A percentile compares a stretch with the other conserved stretches of the same genome.
These are phyloP conservation scores for Teunomyces pallodes DNA, from an alignment of 805 yeast species.

Conservation along the genomic window DNA sequence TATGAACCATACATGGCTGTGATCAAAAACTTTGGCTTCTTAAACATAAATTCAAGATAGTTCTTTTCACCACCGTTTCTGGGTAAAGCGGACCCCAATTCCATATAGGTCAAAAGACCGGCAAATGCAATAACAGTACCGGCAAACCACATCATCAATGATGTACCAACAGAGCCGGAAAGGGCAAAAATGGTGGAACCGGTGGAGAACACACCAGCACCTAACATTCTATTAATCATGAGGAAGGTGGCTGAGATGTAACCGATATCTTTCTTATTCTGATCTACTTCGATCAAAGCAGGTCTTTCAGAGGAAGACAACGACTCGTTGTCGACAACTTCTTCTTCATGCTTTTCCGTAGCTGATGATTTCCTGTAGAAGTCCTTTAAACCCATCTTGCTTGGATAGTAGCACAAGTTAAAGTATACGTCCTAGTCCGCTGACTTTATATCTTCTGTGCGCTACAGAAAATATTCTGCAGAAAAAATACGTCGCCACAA, in stretches of 20 bases:
- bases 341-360: conserved; percentile 1
- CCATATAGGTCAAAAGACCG: conserved; percentile 67
- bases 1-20: conserved; percentile 65
- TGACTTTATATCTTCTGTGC: background rate
- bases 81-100: conserved; percentile 72
- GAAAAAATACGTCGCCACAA: conserved; percentile 5
- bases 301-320: conserved; percentile 14
- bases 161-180: conserved; percentile 69
- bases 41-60: conserved; percentile 69
- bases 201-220: conserved; percentile 71
- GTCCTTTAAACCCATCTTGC: conserved; percentile 10
- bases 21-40: conserved; percentile 65
- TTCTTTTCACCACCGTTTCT: conserved; percentile 87
- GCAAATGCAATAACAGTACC: conserved; percentile 66
- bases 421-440: background rate
- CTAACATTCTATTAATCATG: conserved; percentile 67
- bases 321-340: conserved; percentile 1
- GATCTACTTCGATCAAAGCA: conserved; percentile 38
- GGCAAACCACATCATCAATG: conserved; percentile 70
- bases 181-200: conserved; percentile 59
- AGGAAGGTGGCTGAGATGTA: conserved; percentile 45
- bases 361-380: conserved; percentile 7
- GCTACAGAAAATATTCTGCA: conserved; percentile 3
- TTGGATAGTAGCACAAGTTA: background rate
- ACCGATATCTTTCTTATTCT: conserved; percentile 46